Evolutionary conservation across 1,139 yeast genomes (phyloP), one percentile per base, ranked within the genome.

Genomic region (Torulaspora pretoriensis): DNA sequence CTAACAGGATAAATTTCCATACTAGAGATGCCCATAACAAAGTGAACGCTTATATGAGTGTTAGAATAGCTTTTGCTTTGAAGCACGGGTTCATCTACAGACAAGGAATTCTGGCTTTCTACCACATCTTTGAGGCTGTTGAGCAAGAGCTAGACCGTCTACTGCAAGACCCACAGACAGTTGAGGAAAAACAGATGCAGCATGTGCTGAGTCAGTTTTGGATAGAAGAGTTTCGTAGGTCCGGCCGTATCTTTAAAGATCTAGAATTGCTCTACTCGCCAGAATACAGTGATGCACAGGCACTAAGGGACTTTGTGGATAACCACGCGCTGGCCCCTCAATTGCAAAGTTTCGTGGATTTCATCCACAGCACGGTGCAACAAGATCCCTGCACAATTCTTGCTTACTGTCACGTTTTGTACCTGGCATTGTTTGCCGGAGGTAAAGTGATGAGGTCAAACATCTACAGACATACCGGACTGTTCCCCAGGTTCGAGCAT

Each of bases 361-460:
- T 82, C 61, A 83, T 87, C 45, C 67, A 71, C 40, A 60, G 68
- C 39, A 74, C 71, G 6, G 74, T 83, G 19, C 61, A 63, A 27
- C 80, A 75, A 40, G 81, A 82, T 58, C 95, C 95, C 7, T 78
- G 83, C 57, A 67, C 84, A 29, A 67, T 86, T 31, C 70, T 87
- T 46, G 95, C 95, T n/a, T 86, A 86, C 65, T 77, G 87, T 69
- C 95, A 86, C 61, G 94, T 85, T 36, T 75, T 86, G 80, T 87
- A 87, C 65, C 70, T 86, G 60, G 95, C 94, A 1, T 73, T 87
- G 40, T 87, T 87, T 68, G 95, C 95, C 4, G 96, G 96, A 40
- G 95, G 95, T 24, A 72, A 82, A 52, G 73, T 86, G 42, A 75
- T 86, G 79, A 71, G 83, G 48, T 80, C 89, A 1, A 75, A 80